Evolutionary conservation across 2,329 filamentous ascomycete species (phyloP), one percentile per base, ranked within the genome.

Genomic region (Pezicula carpinea): DNA sequence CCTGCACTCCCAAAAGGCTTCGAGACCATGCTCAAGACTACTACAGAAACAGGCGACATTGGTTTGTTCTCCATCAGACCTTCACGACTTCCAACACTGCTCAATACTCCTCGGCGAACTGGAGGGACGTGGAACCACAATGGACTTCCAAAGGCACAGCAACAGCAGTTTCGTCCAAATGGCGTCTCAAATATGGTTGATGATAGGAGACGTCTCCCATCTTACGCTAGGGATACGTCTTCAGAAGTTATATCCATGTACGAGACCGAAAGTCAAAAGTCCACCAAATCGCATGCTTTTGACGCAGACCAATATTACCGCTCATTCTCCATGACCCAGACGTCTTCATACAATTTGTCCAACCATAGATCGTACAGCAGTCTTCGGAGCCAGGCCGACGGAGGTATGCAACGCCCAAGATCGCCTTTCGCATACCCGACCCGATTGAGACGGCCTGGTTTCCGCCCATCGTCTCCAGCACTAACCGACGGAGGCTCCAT

Each of bases 1-100:
- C 13, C 68, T 65, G 39, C 75, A 69, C 31, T 61, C 1, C 76
- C 78, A 0, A 77, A 74, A 5, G 76, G 76, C 2, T 65, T 83
- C n/a, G 74, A 81, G 54, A 76, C 78, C 60, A 83, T 84, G 80
- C 68, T 84, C 49, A 83, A 78, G 65, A 83, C 76, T 3, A 82
- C 77, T 1, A 83, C 80, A 1, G 81, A 84, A 58, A 82, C 79
- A 7, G 80, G 80, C n/a, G 79, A 84, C 54, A 80, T 82, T 53
- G 79, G 79, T 4, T 64, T 77, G 42, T 83, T 82, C 60, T 79
- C 76, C 43, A 78, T 80, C 54, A 71, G 68, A 39, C 67, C 73
- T 6, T 59, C 64, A 35, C 59, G 62, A 23, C 46, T 63, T 40
- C 56, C 61, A 17, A 55, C 54, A 32, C 43, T 52, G 29, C 39